Evolutionary conservation across 75 land plant species (phyloP), one percentile per base, ranked within the genome.

Genomic region (Sequoiadendron giganteum): DNA sequence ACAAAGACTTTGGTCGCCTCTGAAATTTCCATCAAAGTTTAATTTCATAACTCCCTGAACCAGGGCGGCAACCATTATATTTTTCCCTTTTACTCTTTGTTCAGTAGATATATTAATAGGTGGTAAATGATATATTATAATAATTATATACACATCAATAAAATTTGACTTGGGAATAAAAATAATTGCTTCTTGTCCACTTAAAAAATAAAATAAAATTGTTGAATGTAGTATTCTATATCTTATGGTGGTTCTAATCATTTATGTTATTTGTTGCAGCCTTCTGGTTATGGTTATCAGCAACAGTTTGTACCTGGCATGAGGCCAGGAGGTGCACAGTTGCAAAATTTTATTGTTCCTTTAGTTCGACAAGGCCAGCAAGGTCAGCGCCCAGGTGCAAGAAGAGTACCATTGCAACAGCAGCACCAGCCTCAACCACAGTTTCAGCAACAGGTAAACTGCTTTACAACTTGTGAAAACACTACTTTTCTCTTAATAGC

Each of bases 221-320:
- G 55, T 52, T 52, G 55, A 52, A 52, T 52, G 55, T 52, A 52
- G 14, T 52, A 52, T 52, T 52, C 55, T 52, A 52, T 48, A 48
- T 9, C 10, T 52, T 52, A 52, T 52, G 16, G 16, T 13, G 16
- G 2, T 0, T 52, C 16, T 13, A 52, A 14, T 52, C 55, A 14
- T 52, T 49, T 9, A 39, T 88, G 18, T 10, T 81, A 3, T 48
- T 40, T 86, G 32, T 38, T 81, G 15, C 86, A 97, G 99, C 93
- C 96, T 91, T 80, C 92, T 85, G 96, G 96, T 39, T 97, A 94
- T 89, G 98, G 98, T 34, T 97, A 95, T 86, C 98, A 96, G 89
- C 98, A 95, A 85, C 99, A 93, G 87, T 91, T 97, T 86, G 85
- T 95, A 38, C 95, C 97, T 76, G 97, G 96, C 18, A 95, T 96